These are phyloP conservation scores for Begonia peltatifolia DNA, from an alignment of 306 rosid species.

Conservation along the genomic window DNA sequence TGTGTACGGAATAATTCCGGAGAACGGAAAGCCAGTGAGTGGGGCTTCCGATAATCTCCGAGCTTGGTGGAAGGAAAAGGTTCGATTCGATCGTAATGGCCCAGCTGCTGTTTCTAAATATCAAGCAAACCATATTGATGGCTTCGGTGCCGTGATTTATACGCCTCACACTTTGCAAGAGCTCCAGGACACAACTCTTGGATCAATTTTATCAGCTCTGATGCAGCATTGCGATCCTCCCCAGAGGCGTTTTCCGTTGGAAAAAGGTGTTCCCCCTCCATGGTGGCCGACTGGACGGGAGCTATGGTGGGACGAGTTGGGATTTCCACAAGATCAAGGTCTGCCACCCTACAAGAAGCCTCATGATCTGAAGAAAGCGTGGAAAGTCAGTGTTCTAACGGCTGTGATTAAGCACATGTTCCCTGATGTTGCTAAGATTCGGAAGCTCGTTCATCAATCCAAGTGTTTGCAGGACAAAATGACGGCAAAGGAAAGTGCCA, in stretches of 20 bases:
- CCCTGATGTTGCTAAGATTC: conserved; percentile 41
- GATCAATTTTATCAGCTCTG: conserved; percentile 39
- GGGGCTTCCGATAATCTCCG: conserved; percentile 75
- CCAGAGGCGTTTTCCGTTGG: conserved; percentile 48
- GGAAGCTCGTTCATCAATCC: conserved; percentile 33
- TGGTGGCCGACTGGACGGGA: conserved; percentile 78
- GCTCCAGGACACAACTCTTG: conserved; percentile 48
- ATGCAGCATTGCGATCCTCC: conserved; percentile 73
- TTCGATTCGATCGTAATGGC: conserved; percentile 47
- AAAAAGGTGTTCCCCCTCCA: conserved; percentile 50
- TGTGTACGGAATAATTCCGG: conserved; percentile 66
- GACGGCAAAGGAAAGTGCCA: conserved; percentile 51
- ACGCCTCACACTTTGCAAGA: conserved; percentile 30
- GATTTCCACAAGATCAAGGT: conserved; percentile 21
- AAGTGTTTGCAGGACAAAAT: conserved; percentile 53
- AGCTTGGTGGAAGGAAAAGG: conserved; percentile 78
- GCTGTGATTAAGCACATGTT: conserved; percentile 62
- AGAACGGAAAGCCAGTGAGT: conserved; percentile 44
- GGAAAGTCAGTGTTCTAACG: conserved; percentile 53
- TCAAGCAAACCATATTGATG: conserved; percentile 28
- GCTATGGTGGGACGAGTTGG: conserved; percentile 44
- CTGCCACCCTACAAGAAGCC: conserved; percentile 73
- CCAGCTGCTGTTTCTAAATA: conserved; percentile 49
- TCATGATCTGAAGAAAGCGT: conserved; percentile 57
- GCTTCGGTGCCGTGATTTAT: conserved; percentile 17